These are phyloP conservation scores for Yarrowia sp. DNA, from an alignment of 805 yeast species.

Conservation along the genomic window DNA sequence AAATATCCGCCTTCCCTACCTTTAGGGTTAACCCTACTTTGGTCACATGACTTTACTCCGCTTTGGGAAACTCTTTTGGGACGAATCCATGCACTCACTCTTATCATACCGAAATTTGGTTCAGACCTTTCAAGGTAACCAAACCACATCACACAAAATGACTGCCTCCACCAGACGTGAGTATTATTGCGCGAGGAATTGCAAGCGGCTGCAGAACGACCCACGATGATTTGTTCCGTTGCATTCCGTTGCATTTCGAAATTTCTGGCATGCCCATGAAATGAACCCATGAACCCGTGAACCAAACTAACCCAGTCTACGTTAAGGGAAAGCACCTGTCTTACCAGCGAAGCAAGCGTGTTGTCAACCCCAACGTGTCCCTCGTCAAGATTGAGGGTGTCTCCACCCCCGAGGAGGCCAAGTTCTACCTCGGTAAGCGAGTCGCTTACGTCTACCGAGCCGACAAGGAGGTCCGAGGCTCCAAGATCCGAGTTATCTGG, in stretches of 20 bases:
- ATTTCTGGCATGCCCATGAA: too few species aligned
- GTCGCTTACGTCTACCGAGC: conserved; percentile 99
- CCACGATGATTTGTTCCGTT: background rate
- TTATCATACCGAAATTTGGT: conserved; percentile 25
- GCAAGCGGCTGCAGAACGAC: background rate
- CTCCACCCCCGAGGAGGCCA: conserved; percentile 84
- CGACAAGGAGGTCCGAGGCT: conserved; percentile 95
- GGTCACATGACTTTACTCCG: background rate
- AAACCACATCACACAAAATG: conserved; percentile 23
- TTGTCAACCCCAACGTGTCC: conserved; percentile 97
- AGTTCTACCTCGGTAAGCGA: conserved; percentile 99
- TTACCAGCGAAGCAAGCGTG: conserved; percentile 99
- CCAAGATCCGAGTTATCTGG: conserved; percentile 99
- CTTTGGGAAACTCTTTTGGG: conserved; percentile 19
- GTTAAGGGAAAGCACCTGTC: conserved; percentile 99
- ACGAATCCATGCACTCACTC: conserved; percentile 16
- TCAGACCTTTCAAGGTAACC: conserved; percentile 26
- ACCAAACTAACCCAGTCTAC: conserved; percentile 54
- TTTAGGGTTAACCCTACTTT: conserved; percentile 18
- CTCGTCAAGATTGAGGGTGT: conserved; percentile 98
- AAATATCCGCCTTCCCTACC: background rate
- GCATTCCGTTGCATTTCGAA: too few species aligned
- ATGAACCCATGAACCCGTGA: too few species aligned
- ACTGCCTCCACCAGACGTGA: conserved; percentile 26
- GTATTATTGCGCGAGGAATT: background rate